Conservation (phyloP, 1,139 yeast species). For the Waltiozyma sp. region DNA sequence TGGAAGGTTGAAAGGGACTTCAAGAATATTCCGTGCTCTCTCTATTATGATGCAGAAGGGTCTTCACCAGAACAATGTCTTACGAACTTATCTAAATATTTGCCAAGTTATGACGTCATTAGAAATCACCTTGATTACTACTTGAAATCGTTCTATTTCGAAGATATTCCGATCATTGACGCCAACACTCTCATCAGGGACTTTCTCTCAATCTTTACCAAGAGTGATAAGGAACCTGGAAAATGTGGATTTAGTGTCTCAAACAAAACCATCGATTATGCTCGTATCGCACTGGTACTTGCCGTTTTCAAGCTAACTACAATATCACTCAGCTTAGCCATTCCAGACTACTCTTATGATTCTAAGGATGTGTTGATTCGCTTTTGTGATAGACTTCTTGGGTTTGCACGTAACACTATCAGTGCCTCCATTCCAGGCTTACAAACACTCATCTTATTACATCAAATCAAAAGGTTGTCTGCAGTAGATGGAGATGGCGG, state of each 20-base stretch:
- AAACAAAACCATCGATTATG: constrained; percentile 11
- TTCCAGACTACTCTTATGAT: constrained; percentile 5
- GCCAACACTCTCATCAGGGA: constrained; percentile 4
- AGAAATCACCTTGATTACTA: constrained; percentile 8
- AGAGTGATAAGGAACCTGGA: constrained; percentile 4
- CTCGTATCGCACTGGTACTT: constrained; percentile 13
- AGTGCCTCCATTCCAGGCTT: constrained; percentile 13
- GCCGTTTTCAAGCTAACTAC: constrained; percentile 10
- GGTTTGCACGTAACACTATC: constrained; percentile 9
- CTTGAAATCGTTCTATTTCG: constrained; percentile 9
- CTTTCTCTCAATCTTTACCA: constrained; percentile 10
- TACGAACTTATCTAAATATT: constrained; percentile 8
- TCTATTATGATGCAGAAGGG: constrained; percentile 6
- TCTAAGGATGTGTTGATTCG: constrained; percentile 10
- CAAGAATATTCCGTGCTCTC: constrained; percentile 6
- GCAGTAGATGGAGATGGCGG: constrained; percentile 20
- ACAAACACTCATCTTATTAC: constrained; percentile 18
- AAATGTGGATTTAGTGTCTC: constrained; percentile 6
- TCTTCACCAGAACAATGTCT: constrained; percentile 10
- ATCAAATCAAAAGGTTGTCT: constrained; percentile 12
- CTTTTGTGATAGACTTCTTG: constrained; percentile 12
- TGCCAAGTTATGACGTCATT: constrained; percentile 12
- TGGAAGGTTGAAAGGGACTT: constrained; percentile 12
- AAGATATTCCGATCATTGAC: constrained; percentile 10
- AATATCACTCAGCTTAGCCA: constrained; percentile 9